phyloP scores from a whole-genome alignment of 352 stramenopile species.

The Phytophthora nicotianae region DNA sequence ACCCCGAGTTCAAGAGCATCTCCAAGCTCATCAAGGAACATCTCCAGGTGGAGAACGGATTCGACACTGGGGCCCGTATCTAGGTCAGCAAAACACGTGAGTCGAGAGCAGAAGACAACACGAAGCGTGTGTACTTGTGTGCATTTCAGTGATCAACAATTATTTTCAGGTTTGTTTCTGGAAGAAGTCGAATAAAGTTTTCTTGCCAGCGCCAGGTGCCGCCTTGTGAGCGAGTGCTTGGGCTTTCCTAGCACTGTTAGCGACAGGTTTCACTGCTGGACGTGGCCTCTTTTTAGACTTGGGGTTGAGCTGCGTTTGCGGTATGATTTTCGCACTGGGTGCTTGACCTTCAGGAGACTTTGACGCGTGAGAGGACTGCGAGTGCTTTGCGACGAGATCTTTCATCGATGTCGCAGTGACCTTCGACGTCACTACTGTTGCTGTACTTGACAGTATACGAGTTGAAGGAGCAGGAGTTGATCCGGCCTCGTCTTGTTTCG shows the following conservation, averaged over 20 bases:
- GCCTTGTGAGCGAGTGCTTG: slow-evolving; percentile 15
- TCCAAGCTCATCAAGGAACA: slow-evolving; percentile 96
- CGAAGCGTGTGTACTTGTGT: slow-evolving; percentile 13
- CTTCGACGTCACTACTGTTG: slow-evolving; percentile 22
- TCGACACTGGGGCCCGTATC: slow-evolving; percentile 35
- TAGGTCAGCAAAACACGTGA: too few relatives aligned
- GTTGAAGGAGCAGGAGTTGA: slow-evolving; percentile 2
- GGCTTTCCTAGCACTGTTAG: slow-evolving; percentile 20
- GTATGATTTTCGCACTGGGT: slow-evolving; percentile 3
- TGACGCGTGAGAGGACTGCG: slow-evolving; percentile 9
- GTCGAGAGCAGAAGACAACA: slow-evolving; percentile 23
- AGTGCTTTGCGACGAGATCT: slow-evolving; percentile 42
- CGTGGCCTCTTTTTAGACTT: slow-evolving; percentile 33
- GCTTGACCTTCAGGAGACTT: slow-evolving; percentile 8
- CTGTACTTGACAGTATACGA: slow-evolving; percentile 11
- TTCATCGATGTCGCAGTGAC: slow-evolving; percentile 42
- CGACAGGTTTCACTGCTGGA: slow-evolving; percentile 12
- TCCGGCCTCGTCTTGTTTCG: slow-evolving; percentile 6
- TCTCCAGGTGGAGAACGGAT: slow-evolving; percentile 61
- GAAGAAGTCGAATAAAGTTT: slow-evolving; percentile 61
- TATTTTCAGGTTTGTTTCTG: slow-evolving; percentile 26
- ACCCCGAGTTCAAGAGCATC: slow-evolving; percentile 94
- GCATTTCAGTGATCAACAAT: slow-evolving; percentile 11
- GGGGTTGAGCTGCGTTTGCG: slow-evolving; percentile 24
- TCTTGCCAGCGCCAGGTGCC: slow-evolving; percentile 10